These are phyloP conservation scores for Conticribra guillardii DNA, from an alignment of 108 stramenopile genomes.

Conservation along the genomic window DNA sequence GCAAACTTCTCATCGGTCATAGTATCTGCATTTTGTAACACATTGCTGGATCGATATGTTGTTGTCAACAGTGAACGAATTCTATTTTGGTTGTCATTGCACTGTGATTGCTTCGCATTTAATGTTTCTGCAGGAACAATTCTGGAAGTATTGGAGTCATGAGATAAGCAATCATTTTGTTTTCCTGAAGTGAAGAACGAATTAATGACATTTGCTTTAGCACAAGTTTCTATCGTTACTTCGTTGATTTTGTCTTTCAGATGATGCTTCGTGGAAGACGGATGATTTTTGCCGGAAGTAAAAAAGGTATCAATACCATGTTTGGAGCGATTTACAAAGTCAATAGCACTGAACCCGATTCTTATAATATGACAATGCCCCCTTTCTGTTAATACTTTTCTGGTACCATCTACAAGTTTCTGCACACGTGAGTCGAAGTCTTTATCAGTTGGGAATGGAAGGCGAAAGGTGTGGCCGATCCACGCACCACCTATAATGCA, in stretches of 20 bases:
- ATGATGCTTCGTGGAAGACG: neutral
- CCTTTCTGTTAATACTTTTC: conserved; percentile 38
- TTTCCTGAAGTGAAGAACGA: neutral
- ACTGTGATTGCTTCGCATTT: too few relatives aligned
- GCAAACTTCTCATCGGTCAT: conserved; percentile 36
- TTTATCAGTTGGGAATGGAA: conserved; percentile 54
- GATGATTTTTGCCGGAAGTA: conserved; percentile 4
- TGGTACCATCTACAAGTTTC: conserved; percentile 35
- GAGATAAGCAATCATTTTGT: neutral
- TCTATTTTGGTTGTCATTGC: neutral
- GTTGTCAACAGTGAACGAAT: conserved; percentile 4
- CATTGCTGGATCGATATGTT: conserved; percentile 1
- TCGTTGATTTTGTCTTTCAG: too few relatives aligned
- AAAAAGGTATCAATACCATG: conserved; percentile 26
- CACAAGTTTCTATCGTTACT: too few relatives aligned
- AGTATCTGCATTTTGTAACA: neutral
- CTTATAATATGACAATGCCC: conserved; percentile 31
- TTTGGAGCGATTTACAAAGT: conserved; percentile 49
- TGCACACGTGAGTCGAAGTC: conserved; percentile 35
- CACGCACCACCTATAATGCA: conserved; percentile 30
- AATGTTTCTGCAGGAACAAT: too few relatives aligned
- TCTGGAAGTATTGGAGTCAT: too few relatives aligned
- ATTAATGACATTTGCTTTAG: too few relatives aligned
- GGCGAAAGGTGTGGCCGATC: conserved; percentile 50
- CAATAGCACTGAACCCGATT: conserved; percentile 51